Percentiles rank a stretch among this genome's conserved stretches.
Conservation (phyloP, 2,329 filamentous ascomycete species). For the Bertia moriformis region DNA sequence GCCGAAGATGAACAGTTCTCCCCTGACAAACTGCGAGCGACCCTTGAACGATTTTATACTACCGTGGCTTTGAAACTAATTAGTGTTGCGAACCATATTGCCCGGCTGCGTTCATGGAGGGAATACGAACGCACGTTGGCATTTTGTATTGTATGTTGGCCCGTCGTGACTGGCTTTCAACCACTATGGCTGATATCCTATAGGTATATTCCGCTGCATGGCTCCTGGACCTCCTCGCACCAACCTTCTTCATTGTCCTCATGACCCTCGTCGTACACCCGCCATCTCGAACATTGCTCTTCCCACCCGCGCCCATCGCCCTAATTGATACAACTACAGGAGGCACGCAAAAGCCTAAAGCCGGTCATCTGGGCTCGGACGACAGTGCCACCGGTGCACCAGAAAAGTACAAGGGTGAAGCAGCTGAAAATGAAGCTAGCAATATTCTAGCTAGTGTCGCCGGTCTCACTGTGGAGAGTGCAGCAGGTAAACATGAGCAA, state of each 20-base stretch:
- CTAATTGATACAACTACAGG: constrained; percentile 58
- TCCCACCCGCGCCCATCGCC: constrained; percentile 65
- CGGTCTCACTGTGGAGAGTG: constrained; percentile 58
- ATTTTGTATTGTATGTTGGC: constrained; percentile 38
- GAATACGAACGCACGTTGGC: constrained; percentile 53
- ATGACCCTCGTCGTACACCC: constrained; percentile 56
- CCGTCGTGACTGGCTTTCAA: constrained; percentile 18
- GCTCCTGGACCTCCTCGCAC: constrained; percentile 57
- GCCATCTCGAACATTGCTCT: constrained; percentile 44
- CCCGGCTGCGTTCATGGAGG: constrained; percentile 64
- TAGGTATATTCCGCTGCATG: constrained; percentile 45
- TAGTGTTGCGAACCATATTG: constrained; percentile 58
- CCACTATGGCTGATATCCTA: background rate
- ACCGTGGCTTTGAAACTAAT: constrained; percentile 57
- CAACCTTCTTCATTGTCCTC: constrained; percentile 39
- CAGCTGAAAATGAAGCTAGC: constrained; percentile 68
- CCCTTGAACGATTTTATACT: constrained; percentile 70
- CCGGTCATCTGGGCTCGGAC: constrained; percentile 61
- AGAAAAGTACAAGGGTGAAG: constrained; percentile 71
- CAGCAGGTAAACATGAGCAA: constrained; percentile 58
- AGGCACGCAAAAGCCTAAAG: constrained; percentile 61
- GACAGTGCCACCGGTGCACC: constrained; percentile 70
- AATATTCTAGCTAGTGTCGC: constrained; percentile 67
- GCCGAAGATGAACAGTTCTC: constrained; percentile 74
- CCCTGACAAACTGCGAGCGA: constrained; percentile 67